phyloP scores from a whole-genome alignment of 495 filamentous ascomycete genomes.

The Neurospora sp. region DNA sequence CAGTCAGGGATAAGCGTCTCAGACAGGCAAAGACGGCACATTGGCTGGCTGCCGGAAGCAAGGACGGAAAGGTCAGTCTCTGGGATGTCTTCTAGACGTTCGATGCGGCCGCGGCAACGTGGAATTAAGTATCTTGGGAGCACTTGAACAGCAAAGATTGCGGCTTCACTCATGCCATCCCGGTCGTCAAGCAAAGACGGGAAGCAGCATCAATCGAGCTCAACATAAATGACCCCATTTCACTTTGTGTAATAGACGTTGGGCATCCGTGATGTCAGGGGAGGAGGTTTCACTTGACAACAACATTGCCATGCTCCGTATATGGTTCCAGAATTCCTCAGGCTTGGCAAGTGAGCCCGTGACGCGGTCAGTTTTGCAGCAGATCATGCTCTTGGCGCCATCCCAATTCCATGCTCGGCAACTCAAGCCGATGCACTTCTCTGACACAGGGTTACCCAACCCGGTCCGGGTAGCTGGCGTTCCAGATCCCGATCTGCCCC shows the following conservation, averaged over 20 bases:
- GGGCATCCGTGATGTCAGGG: neutral
- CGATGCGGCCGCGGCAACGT: neutral
- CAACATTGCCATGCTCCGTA: neutral
- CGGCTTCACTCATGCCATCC: neutral
- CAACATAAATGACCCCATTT: neutral
- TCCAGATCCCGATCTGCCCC: slow-evolving; percentile 2
- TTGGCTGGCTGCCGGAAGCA: slow-evolving; percentile 85
- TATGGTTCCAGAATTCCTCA: neutral
- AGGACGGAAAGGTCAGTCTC: slow-evolving; percentile 91
- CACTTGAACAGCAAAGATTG: neutral
- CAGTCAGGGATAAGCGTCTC: slow-evolving; percentile 53
- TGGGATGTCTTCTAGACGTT: slow-evolving; percentile 71
- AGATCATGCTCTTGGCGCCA: neutral
- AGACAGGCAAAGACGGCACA: slow-evolving; percentile 59
- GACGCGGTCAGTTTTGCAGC: neutral
- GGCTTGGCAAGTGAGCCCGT: neutral
- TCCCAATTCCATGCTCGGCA: slow-evolving; percentile 10
- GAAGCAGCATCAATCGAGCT: neutral
- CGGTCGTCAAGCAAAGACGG: neutral
- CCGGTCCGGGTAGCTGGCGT: slow-evolving; percentile 19
- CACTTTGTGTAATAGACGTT: neutral
- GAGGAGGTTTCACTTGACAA: neutral
- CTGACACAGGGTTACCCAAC: slow-evolving; percentile 21
- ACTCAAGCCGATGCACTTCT: slow-evolving; percentile 28
- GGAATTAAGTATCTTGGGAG: neutral